These are phyloP conservation scores for Metschnikowia cerradonensis DNA, from an alignment of 805 yeast species.

Conservation along the genomic window DNA sequence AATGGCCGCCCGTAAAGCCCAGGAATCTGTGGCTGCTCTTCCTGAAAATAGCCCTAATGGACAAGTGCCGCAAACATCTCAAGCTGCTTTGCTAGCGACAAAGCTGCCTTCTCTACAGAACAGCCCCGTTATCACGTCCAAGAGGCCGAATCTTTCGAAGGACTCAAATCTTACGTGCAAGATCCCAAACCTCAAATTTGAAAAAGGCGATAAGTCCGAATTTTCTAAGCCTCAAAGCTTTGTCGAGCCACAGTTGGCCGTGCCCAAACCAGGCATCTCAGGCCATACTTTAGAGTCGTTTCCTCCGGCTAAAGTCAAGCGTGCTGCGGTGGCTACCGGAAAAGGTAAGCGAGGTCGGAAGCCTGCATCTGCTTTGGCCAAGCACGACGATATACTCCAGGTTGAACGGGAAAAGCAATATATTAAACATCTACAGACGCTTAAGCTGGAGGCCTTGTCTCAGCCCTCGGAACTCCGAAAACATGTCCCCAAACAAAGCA, in stretches of 20 bases:
- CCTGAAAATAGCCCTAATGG: neutral
- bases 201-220: neutral
- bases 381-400: conserved; percentile 18
- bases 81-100: neutral
- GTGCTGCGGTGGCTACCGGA: conserved; percentile 51
- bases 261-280: conserved; percentile 56
- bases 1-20: conserved; percentile 1
- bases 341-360: conserved; percentile 30
- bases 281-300: conserved; percentile 70
- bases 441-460: conserved; percentile 14
- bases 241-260: conserved; percentile 56
- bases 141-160: conserved; percentile 3
- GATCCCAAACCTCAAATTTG: conserved; percentile 7
- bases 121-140: conserved; percentile 9
- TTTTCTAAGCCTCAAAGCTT: conserved; percentile 20
- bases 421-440: conserved; percentile 14
- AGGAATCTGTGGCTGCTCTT: conserved; percentile 2
- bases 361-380: conserved; percentile 8
- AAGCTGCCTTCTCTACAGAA: conserved; percentile 2
- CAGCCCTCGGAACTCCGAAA: conserved; percentile 14
- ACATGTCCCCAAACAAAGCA: conserved; percentile 11
- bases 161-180: conserved; percentile 5
- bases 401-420: conserved; percentile 11
- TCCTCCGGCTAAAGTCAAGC: conserved; percentile 58
- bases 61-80: neutral